Evolutionary conservation across 1,284 basidiomycete species (phyloP).

Genomic region (Malassezia slooffiae): DNA sequence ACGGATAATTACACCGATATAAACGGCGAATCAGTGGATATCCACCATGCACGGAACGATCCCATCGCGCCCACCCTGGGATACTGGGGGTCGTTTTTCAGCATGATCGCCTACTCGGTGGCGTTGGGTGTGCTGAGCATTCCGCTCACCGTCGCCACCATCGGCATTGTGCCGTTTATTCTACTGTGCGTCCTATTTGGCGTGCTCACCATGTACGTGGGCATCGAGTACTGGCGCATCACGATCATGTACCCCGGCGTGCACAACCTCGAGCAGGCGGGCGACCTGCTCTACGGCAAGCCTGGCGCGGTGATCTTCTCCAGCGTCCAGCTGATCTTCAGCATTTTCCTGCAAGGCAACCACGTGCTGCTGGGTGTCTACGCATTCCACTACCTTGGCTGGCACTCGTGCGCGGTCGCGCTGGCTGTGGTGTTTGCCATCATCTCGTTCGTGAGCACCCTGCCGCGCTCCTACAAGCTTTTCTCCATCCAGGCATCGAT

Average conservation of each 20-base stretch:
- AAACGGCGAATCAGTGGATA: too few relatives aligned
- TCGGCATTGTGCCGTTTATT: slow-evolving; percentile 33
- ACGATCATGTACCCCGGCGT: slow-evolving; percentile 33
- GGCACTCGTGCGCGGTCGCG: slow-evolving; percentile 26
- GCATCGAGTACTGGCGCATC: slow-evolving; percentile 27
- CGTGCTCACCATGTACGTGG: slow-evolving; percentile 26
- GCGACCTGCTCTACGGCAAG: slow-evolving; percentile 31
- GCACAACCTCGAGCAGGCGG: slow-evolving; percentile 33
- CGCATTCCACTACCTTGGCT: slow-evolving; percentile 29
- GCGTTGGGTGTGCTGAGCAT: slow-evolving; percentile 35
- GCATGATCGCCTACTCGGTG: slow-evolving; percentile 32
- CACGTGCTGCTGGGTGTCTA: slow-evolving; percentile 32
- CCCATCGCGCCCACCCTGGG: slow-evolving; percentile 18
- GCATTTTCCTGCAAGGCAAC: slow-evolving; percentile 31
- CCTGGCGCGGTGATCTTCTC: slow-evolving; percentile 21
- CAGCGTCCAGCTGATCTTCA: slow-evolving; percentile 23
- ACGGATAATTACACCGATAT: too few relatives aligned
- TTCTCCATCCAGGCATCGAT: slow-evolving; percentile 26
- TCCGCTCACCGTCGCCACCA: slow-evolving; percentile 25
- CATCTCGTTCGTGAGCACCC: slow-evolving; percentile 32
- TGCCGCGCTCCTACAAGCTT: slow-evolving; percentile 34
- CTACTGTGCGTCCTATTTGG: slow-evolving; percentile 26
- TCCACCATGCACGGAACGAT: neutral
- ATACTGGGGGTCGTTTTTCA: slow-evolving; percentile 32
- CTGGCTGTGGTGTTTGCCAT: slow-evolving; percentile 27